phyloP scores from a whole-genome alignment of 2,329 filamentous ascomycete genomes.

The Botrytis sinoallii region DNA sequence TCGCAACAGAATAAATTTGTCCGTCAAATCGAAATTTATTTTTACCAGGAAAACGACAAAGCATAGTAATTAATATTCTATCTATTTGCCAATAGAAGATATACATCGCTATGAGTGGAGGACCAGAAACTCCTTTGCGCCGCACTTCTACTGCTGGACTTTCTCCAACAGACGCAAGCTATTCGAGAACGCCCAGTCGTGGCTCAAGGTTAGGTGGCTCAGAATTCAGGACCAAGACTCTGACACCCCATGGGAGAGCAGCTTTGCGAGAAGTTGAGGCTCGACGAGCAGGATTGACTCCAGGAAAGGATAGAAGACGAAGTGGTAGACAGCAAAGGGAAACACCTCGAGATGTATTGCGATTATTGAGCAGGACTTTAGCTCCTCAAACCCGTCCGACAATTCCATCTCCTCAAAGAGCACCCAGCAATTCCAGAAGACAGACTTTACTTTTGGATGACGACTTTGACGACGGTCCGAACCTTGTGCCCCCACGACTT shows the following conservation, averaged over 20 bases:
- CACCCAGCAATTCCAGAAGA: conserved; percentile 20
- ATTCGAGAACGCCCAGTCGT: conserved; percentile 32
- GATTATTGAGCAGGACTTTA: conserved; percentile 53
- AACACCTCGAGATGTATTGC: conserved; percentile 52
- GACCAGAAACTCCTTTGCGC: conserved; percentile 35
- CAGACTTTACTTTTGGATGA: conserved; percentile 33
- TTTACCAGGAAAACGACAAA: background rate
- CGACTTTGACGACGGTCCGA: conserved; percentile 42
- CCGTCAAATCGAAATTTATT: background rate
- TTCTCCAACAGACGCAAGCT: conserved; percentile 28
- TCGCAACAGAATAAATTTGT: too few species aligned
- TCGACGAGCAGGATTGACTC: conserved; percentile 59
- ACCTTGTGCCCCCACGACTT: conserved; percentile 52
- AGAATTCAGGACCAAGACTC: conserved; percentile 27
- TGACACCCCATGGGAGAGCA: conserved; percentile 60
- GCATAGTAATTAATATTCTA: background rate
- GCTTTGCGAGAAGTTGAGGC: conserved; percentile 57
- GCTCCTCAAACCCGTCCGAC: conserved; percentile 43
- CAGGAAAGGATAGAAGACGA: conserved; percentile 55
- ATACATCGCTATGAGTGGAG: conserved; percentile 30
- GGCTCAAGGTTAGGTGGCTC: conserved; percentile 28
- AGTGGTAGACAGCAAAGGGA: conserved; percentile 56
- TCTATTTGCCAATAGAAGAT: background rate
- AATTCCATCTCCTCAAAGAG: conserved; percentile 33
- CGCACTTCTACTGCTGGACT: conserved; percentile 35